phyloP scores from a whole-genome alignment of 345 rosid species.

The Syzygium oleosum region DNA sequence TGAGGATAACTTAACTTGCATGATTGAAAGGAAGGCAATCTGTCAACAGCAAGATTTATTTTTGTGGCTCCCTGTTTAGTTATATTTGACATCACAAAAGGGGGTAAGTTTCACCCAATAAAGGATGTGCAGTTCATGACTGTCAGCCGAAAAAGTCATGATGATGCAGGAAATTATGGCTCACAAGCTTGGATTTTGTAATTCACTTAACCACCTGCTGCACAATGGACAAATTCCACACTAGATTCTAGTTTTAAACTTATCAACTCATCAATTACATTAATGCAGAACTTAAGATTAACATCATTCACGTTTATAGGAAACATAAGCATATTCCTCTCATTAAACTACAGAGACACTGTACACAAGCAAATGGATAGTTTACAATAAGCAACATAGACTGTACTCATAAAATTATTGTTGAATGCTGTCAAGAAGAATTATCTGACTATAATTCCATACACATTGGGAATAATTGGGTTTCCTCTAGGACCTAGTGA shows the following conservation, averaged over 20 bases:
- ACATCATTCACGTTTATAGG: neutral
- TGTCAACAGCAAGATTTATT: constrained; percentile 74
- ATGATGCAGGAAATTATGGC: neutral
- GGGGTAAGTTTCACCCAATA: neutral
- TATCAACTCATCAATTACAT: neutral
- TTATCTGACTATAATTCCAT: neutral
- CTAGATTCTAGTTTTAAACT: neutral
- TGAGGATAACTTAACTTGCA: constrained; percentile 48
- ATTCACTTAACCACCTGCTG: neutral
- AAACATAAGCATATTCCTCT: neutral
- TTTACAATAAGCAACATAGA: neutral
- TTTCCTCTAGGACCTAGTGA: neutral
- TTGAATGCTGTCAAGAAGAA: neutral
- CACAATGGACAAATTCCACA: neutral
- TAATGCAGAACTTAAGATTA: neutral
- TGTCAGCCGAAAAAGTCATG: neutral
- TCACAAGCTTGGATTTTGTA: neutral
- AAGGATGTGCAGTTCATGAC: neutral
- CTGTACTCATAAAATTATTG: neutral
- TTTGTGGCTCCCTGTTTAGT: constrained; percentile 67
- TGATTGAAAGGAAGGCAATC: constrained; percentile 60
- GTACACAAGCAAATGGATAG: neutral
- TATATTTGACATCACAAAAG: neutral
- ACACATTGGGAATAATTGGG: neutral
- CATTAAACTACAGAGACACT: neutral